phyloP scores from a whole-genome alignment of 2,329 filamentous ascomycete species.

The Mariannaea sp. region DNA sequence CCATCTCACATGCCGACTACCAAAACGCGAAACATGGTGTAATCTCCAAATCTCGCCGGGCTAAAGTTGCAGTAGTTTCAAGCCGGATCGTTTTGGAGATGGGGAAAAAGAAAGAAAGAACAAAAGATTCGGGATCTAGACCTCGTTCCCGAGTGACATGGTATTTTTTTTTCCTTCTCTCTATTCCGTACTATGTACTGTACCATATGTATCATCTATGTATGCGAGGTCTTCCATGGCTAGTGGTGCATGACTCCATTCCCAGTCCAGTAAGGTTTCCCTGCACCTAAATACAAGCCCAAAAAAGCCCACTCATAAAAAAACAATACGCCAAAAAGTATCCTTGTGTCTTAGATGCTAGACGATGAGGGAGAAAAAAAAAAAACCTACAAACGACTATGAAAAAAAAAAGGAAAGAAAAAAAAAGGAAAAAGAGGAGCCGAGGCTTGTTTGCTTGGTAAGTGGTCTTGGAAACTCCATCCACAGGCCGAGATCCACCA shows the following conservation, averaged over 20 bases:
- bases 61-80: not conserved
- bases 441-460: no score
- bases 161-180: no score
- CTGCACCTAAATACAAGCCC: not conserved
- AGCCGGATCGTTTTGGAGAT: not conserved
- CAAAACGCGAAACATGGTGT: conserved; percentile 12
- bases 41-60: not conserved
- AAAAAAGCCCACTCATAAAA: conserved; percentile 4
- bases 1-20: conserved; percentile 13
- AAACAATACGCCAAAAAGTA: no score
- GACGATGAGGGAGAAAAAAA: no score
- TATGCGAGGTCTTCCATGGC: not conserved
- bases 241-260: conserved; percentile 6
- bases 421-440: no score
- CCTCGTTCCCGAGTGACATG: no score
- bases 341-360: no score
- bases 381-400: no score
- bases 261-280: conserved; percentile 7
- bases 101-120: not conserved
- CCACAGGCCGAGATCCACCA: no score
- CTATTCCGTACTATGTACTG: no score
- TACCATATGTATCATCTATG: not conserved
- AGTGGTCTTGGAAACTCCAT: no score
- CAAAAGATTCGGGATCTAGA: not conserved
- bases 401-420: no score